These are phyloP conservation scores for Corynascus novoguineensis DNA, from an alignment of 495 filamentous ascomycete species.

Conservation along the genomic window DNA sequence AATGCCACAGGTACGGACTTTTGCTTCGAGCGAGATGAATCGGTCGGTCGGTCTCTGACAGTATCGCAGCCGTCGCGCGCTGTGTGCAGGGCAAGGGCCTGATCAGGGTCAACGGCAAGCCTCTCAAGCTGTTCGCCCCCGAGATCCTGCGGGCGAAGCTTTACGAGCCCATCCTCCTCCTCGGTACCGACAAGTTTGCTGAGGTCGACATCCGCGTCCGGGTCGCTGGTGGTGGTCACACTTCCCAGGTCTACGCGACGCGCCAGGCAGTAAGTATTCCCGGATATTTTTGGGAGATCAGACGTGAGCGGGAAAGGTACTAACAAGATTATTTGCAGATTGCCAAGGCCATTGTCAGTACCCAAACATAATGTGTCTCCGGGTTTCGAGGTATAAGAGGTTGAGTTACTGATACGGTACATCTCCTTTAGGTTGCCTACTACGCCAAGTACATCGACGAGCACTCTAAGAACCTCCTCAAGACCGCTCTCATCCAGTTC, in stretches of 20 bases:
- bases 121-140: slow-evolving; percentile 85
- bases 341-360: slow-evolving; percentile 58
- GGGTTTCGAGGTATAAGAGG: slow-evolving; percentile 1
- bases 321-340: slow-evolving; percentile 47
- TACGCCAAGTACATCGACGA: slow-evolving; percentile 99
- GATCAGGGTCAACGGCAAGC: slow-evolving; percentile 97
- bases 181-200: slow-evolving; percentile 90
- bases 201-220: slow-evolving; percentile 90
- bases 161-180: slow-evolving; percentile 95
- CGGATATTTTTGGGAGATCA: too few relatives aligned
- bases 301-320: background rate
- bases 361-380: slow-evolving; percentile 2
- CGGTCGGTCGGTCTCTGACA: slow-evolving; percentile 12
- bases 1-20: slow-evolving; percentile 35
- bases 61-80: slow-evolving; percentile 33
- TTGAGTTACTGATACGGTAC: slow-evolving; percentile 15
- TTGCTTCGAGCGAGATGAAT: slow-evolving; percentile 5
- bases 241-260: slow-evolving; percentile 97
- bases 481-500: slow-evolving; percentile 89
- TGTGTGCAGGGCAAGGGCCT: slow-evolving; percentile 56
- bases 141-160: slow-evolving; percentile 95
- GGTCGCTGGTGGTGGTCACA: slow-evolving; percentile 93
- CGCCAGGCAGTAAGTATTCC: slow-evolving; percentile 64
- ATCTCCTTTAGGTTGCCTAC: slow-evolving; percentile 69
- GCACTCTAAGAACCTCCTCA: slow-evolving; percentile 98